A percentile compares a stretch with the other conserved stretches of the same genome.
Conservation (phyloP, 2,329 filamentous ascomycete species). For the Diaporthe sp. region DNA sequence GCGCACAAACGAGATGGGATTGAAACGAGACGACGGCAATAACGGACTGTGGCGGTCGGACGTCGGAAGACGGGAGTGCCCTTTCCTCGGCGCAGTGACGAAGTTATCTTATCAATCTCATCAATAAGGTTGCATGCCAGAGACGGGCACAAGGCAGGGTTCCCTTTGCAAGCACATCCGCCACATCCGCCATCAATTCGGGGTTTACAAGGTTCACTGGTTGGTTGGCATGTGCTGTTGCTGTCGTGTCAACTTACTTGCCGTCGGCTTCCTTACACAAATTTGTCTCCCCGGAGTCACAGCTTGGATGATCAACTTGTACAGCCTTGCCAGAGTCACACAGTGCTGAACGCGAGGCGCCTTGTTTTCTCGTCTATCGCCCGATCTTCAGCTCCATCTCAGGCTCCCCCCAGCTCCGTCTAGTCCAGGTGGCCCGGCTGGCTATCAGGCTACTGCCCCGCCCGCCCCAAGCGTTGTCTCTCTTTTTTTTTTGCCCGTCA, state of each 20-base stretch:
- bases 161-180: constrained; percentile 4
- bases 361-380: constrained; percentile 13
- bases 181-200: constrained; percentile 17
- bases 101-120: constrained; percentile 31
- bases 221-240: constrained; percentile 8
- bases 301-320: background rate
- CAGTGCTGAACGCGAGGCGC: constrained; percentile 16
- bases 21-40: constrained; percentile 15
- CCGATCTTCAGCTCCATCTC: background rate
- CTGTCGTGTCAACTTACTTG: constrained; percentile 21
- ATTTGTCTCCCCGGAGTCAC: background rate
- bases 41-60: constrained; percentile 14
- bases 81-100: constrained; percentile 5
- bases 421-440: background rate
- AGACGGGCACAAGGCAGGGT: constrained; percentile 5
- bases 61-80: constrained; percentile 7
- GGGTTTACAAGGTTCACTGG: background rate
- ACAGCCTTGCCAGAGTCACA: constrained; percentile 9
- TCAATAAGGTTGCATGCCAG: constrained; percentile 6
- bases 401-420: background rate
- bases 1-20: background rate
- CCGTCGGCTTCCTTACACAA: background rate
- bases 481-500: background rate
- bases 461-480: background rate
- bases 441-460: constrained; percentile 13